Evolutionary conservation across 2,329 filamentous ascomycete species (phyloP).

Genomic region (Penicillium capsulatum): DNA sequence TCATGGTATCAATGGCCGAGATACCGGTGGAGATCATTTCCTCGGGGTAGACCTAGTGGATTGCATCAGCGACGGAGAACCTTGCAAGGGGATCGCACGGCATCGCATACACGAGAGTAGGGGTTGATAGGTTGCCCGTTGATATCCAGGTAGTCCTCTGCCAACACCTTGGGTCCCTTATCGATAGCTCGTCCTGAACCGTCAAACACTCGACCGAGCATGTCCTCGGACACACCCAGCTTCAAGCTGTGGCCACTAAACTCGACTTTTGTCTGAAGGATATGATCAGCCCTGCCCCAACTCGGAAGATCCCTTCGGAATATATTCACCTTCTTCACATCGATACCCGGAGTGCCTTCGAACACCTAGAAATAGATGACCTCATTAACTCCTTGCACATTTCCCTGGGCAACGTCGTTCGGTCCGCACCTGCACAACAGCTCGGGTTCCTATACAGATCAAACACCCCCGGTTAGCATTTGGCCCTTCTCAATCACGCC

Average conservation of each 20-base stretch:
- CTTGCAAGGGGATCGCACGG: too few relatives aligned
- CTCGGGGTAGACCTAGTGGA: conserved; percentile 81
- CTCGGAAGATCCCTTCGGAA: background rate
- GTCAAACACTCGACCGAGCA: conserved; percentile 98
- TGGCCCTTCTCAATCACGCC: background rate
- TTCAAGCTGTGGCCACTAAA: conserved; percentile 97
- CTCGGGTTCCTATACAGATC: conserved; percentile 72
- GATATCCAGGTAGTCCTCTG: conserved; percentile 97
- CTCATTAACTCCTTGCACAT: conserved; percentile 23
- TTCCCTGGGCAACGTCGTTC: conserved; percentile 4
- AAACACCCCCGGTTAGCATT: conserved; percentile 15
- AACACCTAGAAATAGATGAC: conserved; percentile 64
- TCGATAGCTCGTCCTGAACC: conserved; percentile 97
- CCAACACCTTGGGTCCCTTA: conserved; percentile 96
- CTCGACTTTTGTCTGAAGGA: conserved; percentile 80
- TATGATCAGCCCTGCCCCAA: too few relatives aligned
- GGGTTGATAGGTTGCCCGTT: conserved; percentile 99
- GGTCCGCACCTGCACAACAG: conserved; percentile 78
- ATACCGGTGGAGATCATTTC: conserved; percentile 99
- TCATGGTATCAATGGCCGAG: conserved; percentile 98
- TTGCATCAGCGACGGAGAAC: conserved; percentile 20
- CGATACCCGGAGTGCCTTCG: conserved; percentile 92
- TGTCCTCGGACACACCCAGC: conserved; percentile 98
- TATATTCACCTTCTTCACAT: conserved; percentile 81
- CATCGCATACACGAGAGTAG: conserved; percentile 71